A percentile compares a stretch with the other conserved stretches of the same genome.
These are phyloP conservation scores for Eimeria falciformis DNA, from an alignment of 169 alveolate species.

Conservation along the genomic window DNA sequence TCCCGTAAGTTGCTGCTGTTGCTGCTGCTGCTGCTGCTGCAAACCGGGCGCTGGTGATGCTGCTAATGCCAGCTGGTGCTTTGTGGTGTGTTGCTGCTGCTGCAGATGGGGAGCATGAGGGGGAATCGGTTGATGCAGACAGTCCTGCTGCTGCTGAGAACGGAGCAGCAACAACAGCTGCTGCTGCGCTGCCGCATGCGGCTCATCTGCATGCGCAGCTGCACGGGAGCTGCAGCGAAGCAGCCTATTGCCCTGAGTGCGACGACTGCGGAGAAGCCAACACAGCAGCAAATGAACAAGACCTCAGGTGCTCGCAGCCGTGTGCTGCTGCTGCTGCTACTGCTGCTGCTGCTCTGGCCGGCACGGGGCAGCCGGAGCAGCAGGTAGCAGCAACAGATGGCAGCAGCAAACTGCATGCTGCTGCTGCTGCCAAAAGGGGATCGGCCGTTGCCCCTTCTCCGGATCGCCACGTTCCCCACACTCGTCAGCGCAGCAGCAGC, in stretches of 20 bases:
- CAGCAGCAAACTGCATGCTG: background rate
- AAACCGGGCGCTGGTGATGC: background rate
- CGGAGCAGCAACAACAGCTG: background rate
- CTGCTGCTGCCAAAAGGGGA: background rate
- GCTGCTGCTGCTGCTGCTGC: conserved; percentile 21
- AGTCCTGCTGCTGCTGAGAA: background rate
- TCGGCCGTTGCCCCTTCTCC: background rate
- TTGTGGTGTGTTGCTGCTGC: background rate
- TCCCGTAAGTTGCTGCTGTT: conserved; percentile 41
- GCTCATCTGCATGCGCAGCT: conserved; percentile 70
- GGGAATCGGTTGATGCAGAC: background rate
- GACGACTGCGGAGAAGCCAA: conserved; percentile 65
- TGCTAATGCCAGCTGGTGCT: background rate
- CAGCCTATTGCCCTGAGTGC: conserved; percentile 66
- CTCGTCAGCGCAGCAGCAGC: too few species aligned
- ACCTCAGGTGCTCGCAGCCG: background rate
- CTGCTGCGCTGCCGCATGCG: conserved; percentile 39
- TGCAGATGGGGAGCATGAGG: background rate
- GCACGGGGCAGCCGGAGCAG: conserved; percentile 11
- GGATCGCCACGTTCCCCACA: too few species aligned
- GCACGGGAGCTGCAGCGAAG: conserved; percentile 46
- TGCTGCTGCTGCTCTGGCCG: background rate
- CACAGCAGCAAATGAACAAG: conserved; percentile 35
- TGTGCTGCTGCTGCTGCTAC: background rate
- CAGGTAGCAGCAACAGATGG: background rate